Percentiles rank a stretch among this genome's conserved stretches.
Evolutionary conservation across 2,329 filamentous ascomycete species (phyloP).

Genomic region (Neurospora sp.): DNA sequence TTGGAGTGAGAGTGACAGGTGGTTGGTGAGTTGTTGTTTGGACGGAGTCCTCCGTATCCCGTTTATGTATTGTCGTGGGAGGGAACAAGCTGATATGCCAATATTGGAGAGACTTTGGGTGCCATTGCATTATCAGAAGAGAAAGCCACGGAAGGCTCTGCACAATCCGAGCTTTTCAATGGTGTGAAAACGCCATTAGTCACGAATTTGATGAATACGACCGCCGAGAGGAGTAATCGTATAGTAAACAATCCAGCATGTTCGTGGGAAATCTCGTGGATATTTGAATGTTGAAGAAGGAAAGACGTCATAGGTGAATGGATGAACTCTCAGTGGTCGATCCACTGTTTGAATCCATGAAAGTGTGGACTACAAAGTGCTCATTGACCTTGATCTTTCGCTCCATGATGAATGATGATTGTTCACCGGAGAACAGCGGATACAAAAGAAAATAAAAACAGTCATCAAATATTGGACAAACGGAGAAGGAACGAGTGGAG

Average conservation of each 20-base stretch:
- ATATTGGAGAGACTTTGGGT: not conserved
- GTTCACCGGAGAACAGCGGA: not conserved
- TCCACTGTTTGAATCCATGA: not conserved
- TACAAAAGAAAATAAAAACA: not conserved
- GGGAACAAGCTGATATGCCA: not conserved
- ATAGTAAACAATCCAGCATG: not conserved
- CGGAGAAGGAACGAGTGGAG: not conserved
- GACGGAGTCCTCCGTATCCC: not conserved
- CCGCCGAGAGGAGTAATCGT: not conserved
- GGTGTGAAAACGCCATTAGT: not conserved
- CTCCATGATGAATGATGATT: not conserved
- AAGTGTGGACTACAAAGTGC: not conserved
- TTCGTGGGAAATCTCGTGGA: not conserved
- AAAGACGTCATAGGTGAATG: not conserved
- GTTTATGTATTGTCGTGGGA: not conserved
- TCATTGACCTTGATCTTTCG: not conserved
- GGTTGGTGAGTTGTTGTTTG: not conserved
- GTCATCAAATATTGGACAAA: not conserved
- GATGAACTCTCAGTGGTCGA: not conserved
- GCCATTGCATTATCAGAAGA: not conserved
- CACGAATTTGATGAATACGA: not conserved
- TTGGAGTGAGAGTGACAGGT: not conserved
- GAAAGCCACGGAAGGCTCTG: not conserved
- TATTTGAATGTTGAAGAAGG: not conserved
- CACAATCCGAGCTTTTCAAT: not conserved